Percentiles rank a stretch among this genome's conserved stretches.
Evolutionary conservation across 2,329 filamentous ascomycete genomes (phyloP).

Genomic region (Ceratocystis alfenasii): DNA sequence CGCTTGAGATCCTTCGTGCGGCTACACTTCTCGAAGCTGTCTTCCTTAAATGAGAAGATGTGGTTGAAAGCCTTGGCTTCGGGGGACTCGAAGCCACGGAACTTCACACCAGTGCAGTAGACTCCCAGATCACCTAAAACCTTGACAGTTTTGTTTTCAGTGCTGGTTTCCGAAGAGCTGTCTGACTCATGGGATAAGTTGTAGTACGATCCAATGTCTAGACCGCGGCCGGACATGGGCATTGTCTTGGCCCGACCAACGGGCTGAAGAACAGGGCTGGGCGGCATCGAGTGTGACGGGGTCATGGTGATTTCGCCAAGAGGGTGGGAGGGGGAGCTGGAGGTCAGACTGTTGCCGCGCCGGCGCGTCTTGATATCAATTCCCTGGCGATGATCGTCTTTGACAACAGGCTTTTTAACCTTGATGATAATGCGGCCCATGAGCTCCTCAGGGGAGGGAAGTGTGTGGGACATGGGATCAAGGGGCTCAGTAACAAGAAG

Average conservation of each 20-base stretch:
- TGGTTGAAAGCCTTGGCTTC: conserved; percentile 86
- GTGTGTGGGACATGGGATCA: conserved; percentile 50
- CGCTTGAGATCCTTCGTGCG: conserved; percentile 64
- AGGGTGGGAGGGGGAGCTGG: conserved; percentile 45
- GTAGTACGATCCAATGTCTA: conserved; percentile 24
- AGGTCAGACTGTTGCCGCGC: conserved; percentile 62
- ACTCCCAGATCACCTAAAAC: conserved; percentile 77
- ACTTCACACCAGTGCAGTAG: conserved; percentile 63
- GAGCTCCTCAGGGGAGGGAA: conserved; percentile 79
- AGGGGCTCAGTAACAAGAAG: conserved; percentile 67
- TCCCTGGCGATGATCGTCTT: conserved; percentile 28
- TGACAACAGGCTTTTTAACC: conserved; percentile 63
- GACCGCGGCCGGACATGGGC: background rate
- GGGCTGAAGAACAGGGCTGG: conserved; percentile 43
- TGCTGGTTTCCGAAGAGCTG: conserved; percentile 42
- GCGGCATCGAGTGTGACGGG: conserved; percentile 40
- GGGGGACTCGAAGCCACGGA: conserved; percentile 62
- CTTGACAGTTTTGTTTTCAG: conserved; percentile 74
- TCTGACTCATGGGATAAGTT: conserved; percentile 72
- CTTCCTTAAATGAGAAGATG: conserved; percentile 89
- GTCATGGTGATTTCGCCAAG: conserved; percentile 44
- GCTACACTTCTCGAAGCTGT: conserved; percentile 70
- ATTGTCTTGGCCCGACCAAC: conserved; percentile 12
- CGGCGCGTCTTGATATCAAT: conserved; percentile 38
- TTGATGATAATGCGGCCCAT: conserved; percentile 81